Base-by-base conservation (phyloP, 2,329 filamentous ascomycete species). In the Alternaria gaisen region DNA sequence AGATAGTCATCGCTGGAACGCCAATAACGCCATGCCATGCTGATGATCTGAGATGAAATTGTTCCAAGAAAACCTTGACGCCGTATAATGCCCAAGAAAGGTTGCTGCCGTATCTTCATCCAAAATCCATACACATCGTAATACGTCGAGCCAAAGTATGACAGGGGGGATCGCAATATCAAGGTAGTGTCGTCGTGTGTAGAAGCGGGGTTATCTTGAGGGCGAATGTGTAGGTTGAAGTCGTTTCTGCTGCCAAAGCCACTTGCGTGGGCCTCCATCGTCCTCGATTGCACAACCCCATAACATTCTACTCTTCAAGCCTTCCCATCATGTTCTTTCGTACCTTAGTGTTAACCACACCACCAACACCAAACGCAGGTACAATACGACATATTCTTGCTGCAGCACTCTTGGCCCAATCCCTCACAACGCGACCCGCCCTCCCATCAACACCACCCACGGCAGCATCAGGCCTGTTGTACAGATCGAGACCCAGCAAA, bases 151-250 rank as follows among this genome's bases (percentile, higher is more conserved):
- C 41, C 95, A 85, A 61, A 92, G 89, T 40, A 97, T 90, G 58
- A 99, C 93, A 0, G 93, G 3, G 94, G 97, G n/a, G 94, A 97
- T 72, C 95, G 91, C 44, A 94, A 92, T 54, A 99, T 97, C 70
- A 97, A 94, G 20, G 91, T 92, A 0, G 95, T 98, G 77, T 99
- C 95, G 72, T 97, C 92, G 76, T 97, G 98, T 81, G 96, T 95
- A 87, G 97, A 93, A 77, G 89, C 92, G 68, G 89, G 72, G 16
- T 76, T 91, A 93, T 36, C 32, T 36, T 16, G 32, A 36, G 32
- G 92, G 81, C 93, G 97, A 69, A 99, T 96, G 67, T 92, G 90
- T 56, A 99, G 87, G 80, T 99, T 94, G 79, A 98, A 41, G 40
- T 41, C 22, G 34, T 16, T n/a, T 38, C 34, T 16, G 16, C n/a